Conservation (phyloP, 331 rosid genomes). For the Pyracantha coccinea region DNA sequence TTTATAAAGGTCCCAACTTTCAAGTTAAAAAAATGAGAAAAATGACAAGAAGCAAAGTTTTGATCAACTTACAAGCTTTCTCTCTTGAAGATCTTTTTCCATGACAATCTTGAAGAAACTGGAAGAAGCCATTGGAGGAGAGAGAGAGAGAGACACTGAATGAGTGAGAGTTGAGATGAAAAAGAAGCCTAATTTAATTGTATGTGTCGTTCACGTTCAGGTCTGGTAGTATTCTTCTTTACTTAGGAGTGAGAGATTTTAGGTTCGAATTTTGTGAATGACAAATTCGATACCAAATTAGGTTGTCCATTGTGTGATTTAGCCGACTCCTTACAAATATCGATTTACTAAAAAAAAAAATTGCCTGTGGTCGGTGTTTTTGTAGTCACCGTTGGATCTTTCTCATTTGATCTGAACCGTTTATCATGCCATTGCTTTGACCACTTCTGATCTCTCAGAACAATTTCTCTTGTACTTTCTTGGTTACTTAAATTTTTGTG, state of each 20-base stretch:
- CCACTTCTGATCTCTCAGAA: background rate
- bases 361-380: no score
- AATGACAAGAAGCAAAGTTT: background rate
- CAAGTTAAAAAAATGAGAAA: no score
- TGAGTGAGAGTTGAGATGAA: no score
- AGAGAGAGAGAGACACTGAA: background rate
- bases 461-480: background rate
- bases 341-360: no score
- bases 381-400: background rate
- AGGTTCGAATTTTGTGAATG: no score
- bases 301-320: accelerated
- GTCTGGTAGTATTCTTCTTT: no score
- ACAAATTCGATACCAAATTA: no score
- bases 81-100: background rate
- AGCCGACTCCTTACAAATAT: no score
- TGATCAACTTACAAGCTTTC: background rate
- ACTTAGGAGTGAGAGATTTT: no score
- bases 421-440: background rate
- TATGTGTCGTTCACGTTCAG: accelerated
- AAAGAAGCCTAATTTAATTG: no score
- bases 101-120: background rate
- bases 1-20: no score
- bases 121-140: background rate
- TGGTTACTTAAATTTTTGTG: background rate
- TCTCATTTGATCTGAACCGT: background rate